These are phyloP conservation scores for Lepidium aucheri DNA, from an alignment of 345 rosid genomes.

Conservation along the genomic window DNA sequence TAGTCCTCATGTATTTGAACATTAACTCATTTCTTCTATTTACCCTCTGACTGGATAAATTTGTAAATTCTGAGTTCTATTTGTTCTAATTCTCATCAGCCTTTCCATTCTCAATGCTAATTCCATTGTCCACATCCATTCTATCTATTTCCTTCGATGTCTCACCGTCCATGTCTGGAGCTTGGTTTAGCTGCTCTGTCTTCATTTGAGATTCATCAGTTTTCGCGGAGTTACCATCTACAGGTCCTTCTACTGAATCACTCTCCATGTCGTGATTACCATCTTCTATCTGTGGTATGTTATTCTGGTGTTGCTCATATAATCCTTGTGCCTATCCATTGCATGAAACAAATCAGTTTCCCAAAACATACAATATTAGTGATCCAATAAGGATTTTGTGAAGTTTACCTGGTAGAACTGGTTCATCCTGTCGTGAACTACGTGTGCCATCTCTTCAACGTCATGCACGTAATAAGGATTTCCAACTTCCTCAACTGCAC, in stretches of 20 bases:
- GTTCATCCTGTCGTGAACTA: conserved; percentile 47
- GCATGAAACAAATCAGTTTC: neutral
- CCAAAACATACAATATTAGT: neutral
- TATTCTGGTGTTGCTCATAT: conserved; percentile 40
- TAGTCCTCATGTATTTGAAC: neutral
- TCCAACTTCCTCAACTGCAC: conserved; percentile 63
- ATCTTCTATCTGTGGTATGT: conserved; percentile 32
- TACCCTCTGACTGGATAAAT: neutral
- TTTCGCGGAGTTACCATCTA: conserved; percentile 21
- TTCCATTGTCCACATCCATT: conserved; percentile 13
- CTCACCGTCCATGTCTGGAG: conserved; percentile 26
- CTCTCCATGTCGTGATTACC: conserved; percentile 29
- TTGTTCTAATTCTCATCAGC: conserved; percentile 18
- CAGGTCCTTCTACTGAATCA: conserved; percentile 24
- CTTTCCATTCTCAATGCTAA: conserved; percentile 22
- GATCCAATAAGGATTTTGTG: neutral
- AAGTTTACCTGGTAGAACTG: conserved; percentile 56
- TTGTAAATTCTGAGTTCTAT: neutral
- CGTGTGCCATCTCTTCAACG: conserved; percentile 67
- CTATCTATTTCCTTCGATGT: conserved; percentile 12
- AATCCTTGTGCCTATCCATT: conserved; percentile 39
- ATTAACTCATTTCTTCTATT: neutral
- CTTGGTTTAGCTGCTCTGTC: conserved; percentile 25
- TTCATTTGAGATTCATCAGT: conserved; percentile 2
- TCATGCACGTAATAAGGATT: conserved; percentile 49